Evolutionary conservation across 176 grass and related monocot species (phyloP), one percentile per base, ranked within the genome.

Genomic region (Oryza glaberrima): DNA sequence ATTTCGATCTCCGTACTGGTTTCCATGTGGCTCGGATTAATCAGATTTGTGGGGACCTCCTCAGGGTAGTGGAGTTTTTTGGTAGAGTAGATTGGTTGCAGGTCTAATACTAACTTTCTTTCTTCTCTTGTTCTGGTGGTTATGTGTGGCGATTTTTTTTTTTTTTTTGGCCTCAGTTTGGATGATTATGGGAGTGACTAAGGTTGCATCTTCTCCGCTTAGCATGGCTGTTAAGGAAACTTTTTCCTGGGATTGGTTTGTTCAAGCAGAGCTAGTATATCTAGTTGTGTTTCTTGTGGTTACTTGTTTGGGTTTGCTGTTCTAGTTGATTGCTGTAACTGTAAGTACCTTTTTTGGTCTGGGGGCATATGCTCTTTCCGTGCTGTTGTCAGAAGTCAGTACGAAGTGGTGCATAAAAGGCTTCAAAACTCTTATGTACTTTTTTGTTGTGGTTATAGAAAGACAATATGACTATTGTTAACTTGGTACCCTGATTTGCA

Each of bases 391-490:
- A 32, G 30, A 32, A 69, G 5, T 16, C 46, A 64, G 15, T 56
- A 22, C 61, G 35, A 23, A 35, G 67, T n/a, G 32, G 47, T 48
- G 28, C 5, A 20, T 35, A 6, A 2, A 30, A 2, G 38, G 40
- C 32, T 64, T 23, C 26, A 4, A 49, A 69, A 46, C 13, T 4
- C 0, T 6, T 47, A 10, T 64, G 1, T 11, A 44, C 30, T 72
- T 72, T 72, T 72, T 36, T 65, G 43, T 25, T 26, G 26, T 40
- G 36, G 15, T 22, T 69, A 60, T 26, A 9, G 25, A 74, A 8
- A 9, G 25, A 74, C 11, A 75, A 79, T 44, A 76, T 64, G n/a
- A 81, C n/a, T 5, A 81, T n/a, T 71, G 41, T 38, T 81, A 76
- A 76, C 16, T 34, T 81, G n/a, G 26, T 34, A 22, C 26, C 74